phyloP scores from a whole-genome alignment of 129 eudicot species.

The Centaurea solstitialis region DNA sequence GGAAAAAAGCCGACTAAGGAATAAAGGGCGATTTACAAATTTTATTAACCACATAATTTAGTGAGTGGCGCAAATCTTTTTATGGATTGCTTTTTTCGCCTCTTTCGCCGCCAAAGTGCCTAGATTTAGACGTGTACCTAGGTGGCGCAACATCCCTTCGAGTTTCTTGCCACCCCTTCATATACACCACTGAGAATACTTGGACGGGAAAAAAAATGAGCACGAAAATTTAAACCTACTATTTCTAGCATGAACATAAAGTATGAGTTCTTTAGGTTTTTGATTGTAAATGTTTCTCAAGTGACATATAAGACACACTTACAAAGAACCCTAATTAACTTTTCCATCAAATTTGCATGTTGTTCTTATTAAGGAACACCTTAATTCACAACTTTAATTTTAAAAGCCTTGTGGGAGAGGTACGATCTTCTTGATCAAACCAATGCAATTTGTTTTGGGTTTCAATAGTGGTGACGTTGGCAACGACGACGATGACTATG shows the following conservation, averaged over 20 bases:
- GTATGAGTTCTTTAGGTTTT: neutral
- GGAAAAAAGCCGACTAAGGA: too few relatives aligned
- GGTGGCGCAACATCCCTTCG: too few relatives aligned
- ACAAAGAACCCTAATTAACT: neutral
- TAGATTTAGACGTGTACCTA: too few relatives aligned
- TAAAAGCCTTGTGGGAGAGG: neutral
- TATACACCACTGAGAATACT: neutral
- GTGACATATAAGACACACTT: neutral
- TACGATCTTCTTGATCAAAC: neutral
- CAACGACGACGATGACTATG: neutral
- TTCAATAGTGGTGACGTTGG: neutral
- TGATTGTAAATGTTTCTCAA: neutral
- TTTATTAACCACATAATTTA: too few relatives aligned
- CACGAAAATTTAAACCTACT: neutral
- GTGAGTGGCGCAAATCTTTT: too few relatives aligned
- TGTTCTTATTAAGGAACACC: neutral
- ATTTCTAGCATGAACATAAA: neutral
- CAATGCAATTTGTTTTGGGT: neutral
- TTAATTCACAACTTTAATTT: neutral
- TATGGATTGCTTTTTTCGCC: too few relatives aligned
- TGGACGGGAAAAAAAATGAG: neutral
- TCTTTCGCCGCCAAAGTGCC: too few relatives aligned
- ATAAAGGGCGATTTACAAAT: too few relatives aligned
- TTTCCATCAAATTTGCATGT: neutral
- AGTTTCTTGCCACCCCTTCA: too few relatives aligned